A percentile compares a stretch with the other conserved stretches of the same genome.
Evolutionary conservation across 495 filamentous ascomycete species (phyloP).

Genomic region (Glonium stellatum): DNA sequence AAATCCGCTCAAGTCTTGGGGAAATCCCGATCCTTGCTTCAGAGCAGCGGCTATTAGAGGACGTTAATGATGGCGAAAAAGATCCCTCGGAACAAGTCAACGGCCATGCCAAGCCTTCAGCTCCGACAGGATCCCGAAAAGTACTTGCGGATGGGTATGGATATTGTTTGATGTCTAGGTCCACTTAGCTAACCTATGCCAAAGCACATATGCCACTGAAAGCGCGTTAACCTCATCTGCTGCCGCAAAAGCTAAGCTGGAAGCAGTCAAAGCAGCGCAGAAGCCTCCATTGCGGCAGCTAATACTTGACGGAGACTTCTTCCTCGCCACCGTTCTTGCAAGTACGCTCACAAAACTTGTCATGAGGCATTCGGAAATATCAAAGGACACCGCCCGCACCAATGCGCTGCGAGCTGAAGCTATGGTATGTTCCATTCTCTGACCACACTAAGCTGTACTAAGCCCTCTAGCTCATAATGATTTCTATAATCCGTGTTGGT

Average conservation of each 20-base stretch:
- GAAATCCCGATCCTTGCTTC: slow-evolving; percentile 97
- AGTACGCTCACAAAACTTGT: slow-evolving; percentile 95
- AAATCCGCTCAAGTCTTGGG: slow-evolving; percentile 85
- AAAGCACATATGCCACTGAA: slow-evolving; percentile 61
- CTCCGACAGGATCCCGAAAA: slow-evolving; percentile 77
- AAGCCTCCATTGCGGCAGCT: slow-evolving; percentile 94
- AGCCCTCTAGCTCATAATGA: neutral
- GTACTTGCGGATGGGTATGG: slow-evolving; percentile 83
- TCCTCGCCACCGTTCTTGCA: slow-evolving; percentile 87
- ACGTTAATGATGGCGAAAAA: slow-evolving; percentile 57
- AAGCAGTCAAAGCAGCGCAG: slow-evolving; percentile 93
- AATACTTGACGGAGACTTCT: slow-evolving; percentile 96
- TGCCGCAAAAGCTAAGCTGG: slow-evolving; percentile 78
- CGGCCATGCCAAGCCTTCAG: slow-evolving; percentile 66
- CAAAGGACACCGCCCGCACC: slow-evolving; percentile 75
- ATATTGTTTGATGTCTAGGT: neutral
- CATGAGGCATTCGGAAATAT: slow-evolving; percentile 96
- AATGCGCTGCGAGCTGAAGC: slow-evolving; percentile 94
- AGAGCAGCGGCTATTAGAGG: slow-evolving; percentile 84
- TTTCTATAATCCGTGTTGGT: slow-evolving; percentile 77
- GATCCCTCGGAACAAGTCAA: slow-evolving; percentile 69
- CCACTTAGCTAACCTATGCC: neutral
- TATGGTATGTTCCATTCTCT: slow-evolving; percentile 52
- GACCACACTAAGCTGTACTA: neutral
- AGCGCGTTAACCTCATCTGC: slow-evolving; percentile 91